phyloP scores from a whole-genome alignment of 352 stramenopile genomes.

The Pythium aquatile region DNA sequence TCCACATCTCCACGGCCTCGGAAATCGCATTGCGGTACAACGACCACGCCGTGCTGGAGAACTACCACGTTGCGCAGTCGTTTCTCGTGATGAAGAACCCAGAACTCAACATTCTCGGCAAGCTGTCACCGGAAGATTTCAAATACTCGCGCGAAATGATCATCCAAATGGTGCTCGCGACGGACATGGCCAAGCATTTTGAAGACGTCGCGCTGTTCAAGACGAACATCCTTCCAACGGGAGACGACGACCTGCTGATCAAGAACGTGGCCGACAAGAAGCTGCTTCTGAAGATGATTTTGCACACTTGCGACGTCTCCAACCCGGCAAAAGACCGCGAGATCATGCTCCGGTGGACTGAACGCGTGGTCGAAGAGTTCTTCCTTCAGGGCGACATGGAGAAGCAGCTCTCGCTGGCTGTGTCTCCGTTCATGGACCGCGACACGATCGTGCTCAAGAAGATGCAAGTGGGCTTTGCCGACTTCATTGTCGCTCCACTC shows the following conservation, averaged over 20 bases:
- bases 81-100: slow-evolving; percentile 90
- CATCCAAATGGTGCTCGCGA: slow-evolving; percentile 89
- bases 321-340: slow-evolving; percentile 90
- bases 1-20: slow-evolving; percentile 84
- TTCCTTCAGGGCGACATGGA: slow-evolving; percentile 96
- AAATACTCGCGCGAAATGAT: slow-evolving; percentile 88
- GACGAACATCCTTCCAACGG: slow-evolving; percentile 71
- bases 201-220: slow-evolving; percentile 89
- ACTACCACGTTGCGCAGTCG: slow-evolving; percentile 87
- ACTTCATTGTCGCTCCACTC: slow-evolving; percentile 91
- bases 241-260: slow-evolving; percentile 66
- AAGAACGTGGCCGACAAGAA: slow-evolving; percentile 88
- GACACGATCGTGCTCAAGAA: slow-evolving; percentile 91
- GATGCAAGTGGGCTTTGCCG: slow-evolving; percentile 94
- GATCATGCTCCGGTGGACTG: slow-evolving; percentile 91
- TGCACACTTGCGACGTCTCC: slow-evolving; percentile 94
- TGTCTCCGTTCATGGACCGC: slow-evolving; percentile 94
- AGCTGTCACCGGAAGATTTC: slow-evolving; percentile 72
- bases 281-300: slow-evolving; percentile 86
- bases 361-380: slow-evolving; percentile 94
- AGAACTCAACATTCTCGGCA: slow-evolving; percentile 80
- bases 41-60: slow-evolving; percentile 87
- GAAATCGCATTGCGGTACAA: slow-evolving; percentile 89
- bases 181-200: slow-evolving; percentile 90
- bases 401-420: slow-evolving; percentile 83